Evolutionary conservation across 805 yeast genomes (phyloP), one percentile per base, ranked within the genome.

Genomic region (Myxozyma udenii): DNA sequence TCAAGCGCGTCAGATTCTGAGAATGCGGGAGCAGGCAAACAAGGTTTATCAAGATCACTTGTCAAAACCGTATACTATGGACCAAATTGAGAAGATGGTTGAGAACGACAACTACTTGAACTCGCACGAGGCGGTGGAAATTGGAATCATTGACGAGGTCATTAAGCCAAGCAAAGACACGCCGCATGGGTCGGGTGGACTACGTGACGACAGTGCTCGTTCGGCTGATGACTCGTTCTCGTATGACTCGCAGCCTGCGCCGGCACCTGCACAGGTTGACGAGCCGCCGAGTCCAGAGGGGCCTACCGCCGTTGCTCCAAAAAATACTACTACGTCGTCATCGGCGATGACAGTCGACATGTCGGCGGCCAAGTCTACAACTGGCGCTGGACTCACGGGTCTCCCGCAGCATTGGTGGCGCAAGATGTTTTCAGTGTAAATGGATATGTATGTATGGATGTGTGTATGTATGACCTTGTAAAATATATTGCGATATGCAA

Each of bases 91-190:
- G 30, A 40, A 36, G n/a, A 22, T 60, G 49, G 57, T 60, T 33
- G 61, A 60, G 41, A 53, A 60, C 25, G 63, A 60, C 44, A 57
- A 53, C 11, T 68, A 61, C 38, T 41, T 68, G 23, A 50, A 52
- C 24, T 61, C 71, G 3, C 55, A 55, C 9, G 71, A 68, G 42
- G 69, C 70, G 3, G 61, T 65, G 9, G 67, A 65, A 4, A 36
- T 66, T 14, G 72, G 72, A 1, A 43, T 68, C 24, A 68, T 67
- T 9, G 72, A 68, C 46, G 60, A 64, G 30, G 67, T 68, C 7
- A 51, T 67, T 18, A 58, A 45, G 2, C 51, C 51, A 1, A 37
- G 30, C n/a, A 25, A 26, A 3, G 33, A 35, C 18, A 18, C 39
- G 23, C 39, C 35, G 9, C 54, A 50, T 28, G 54, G 54, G 18